phyloP scores from a whole-genome alignment of 169 alveolate genomes.

The Amoebophrya sp. region DNA sequence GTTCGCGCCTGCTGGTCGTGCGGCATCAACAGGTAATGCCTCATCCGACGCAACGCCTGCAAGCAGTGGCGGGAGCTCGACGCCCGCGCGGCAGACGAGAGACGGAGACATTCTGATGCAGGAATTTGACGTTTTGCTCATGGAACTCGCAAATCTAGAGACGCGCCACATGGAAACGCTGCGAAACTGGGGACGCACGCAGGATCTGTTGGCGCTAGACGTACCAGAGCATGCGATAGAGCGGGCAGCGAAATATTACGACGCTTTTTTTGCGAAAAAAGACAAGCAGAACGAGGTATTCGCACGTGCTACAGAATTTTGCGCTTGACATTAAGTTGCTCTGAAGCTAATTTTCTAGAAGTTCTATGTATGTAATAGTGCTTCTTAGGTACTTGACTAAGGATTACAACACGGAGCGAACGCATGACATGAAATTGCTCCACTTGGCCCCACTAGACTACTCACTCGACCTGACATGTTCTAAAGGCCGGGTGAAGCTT shows the following conservation, averaged over 20 bases:
- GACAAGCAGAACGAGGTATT: background rate
- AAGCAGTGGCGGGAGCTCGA: no score
- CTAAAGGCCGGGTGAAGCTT: no score
- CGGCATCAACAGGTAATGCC: no score
- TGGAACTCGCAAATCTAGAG: background rate
- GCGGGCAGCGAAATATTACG: constrained; percentile 20
- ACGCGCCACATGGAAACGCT: constrained; percentile 18
- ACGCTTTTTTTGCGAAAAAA: background rate
- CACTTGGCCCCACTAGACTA: no score
- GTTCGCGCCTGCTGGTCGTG: no score
- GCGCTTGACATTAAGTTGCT: background rate
- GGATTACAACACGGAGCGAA: no score
- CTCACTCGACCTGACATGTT: no score
- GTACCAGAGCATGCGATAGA: background rate
- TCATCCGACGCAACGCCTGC: no score
- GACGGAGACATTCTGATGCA: background rate
- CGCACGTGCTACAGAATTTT: background rate
- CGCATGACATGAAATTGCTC: no score
- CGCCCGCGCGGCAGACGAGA: no score
- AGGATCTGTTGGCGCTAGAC: background rate
- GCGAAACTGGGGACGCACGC: background rate
- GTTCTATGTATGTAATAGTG: background rate
- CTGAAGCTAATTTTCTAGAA: background rate
- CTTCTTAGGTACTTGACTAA: background rate
- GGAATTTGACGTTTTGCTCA: background rate